Base-by-base conservation (phyloP, 2,329 filamentous ascomycete genomes). In the Trichoderma sp. region DNA sequence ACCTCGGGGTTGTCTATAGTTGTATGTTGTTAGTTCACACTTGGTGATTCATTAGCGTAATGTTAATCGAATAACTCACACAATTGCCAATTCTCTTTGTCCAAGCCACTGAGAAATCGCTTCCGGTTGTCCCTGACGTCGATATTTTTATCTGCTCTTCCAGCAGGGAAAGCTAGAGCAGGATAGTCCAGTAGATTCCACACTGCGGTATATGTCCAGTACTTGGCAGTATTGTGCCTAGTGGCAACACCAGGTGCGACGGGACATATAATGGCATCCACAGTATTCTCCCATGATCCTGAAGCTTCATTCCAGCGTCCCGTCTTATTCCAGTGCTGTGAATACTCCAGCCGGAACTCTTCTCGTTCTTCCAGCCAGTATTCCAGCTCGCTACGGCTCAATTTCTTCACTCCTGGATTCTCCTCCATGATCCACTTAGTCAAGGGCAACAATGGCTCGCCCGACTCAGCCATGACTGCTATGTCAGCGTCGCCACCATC, bases 181-280 rank as follows among this genome's bases (percentile, higher is more conserved):
- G 64, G 64, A 50, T 66, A 66, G 8, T 66, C 64, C 16, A 66
- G 64, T n/a, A 66, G 29, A 29, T 66, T 66, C 64, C 64, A 66
- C 38, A 66, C 38, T 7, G 64, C 64, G 7, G 64, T 50, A 7
- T 50, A 66, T 45, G 64, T 45, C 64, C 64, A 66, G n/a, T 66
- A 66, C 29, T 66, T 66, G 8, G 64, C 64, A 21, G 64, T 66
- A 21, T 50, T 66, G 9, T 66, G 64, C 11, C 31, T 14, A 12
- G 64, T 66, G 12, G 64, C 64, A 0, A 66, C 64, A 1, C 38
- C 35, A 9, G 64, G 64, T 12, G 64, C 38, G 6, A 66, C 64
- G 9, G 64, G 64, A 21, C 64, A 66, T n/a, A 66, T 66, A n/a
- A 66, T 66, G 6, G 64, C 64, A 50, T 66, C 64, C 24, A 50